These are phyloP conservation scores for Botrytis fragariae DNA, from an alignment of 2,329 filamentous ascomycete species.

Conservation along the genomic window DNA sequence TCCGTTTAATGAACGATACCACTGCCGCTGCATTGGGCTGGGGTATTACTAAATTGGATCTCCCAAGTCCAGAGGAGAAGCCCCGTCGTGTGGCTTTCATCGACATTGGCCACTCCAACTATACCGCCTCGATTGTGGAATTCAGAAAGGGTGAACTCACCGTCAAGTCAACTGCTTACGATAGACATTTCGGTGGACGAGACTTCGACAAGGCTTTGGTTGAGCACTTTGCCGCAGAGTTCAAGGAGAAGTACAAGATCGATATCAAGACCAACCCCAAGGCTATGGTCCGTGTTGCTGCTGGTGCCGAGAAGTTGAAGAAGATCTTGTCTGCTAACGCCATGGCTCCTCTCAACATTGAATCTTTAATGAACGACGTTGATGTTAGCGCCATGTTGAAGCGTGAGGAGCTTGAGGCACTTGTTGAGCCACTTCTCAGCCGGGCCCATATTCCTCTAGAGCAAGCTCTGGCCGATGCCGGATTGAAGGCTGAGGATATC, in stretches of 20 bases:
- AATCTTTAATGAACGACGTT: constrained; percentile 97
- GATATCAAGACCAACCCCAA: constrained; percentile 90
- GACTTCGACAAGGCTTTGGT: constrained; percentile 95
- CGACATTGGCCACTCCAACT: constrained; percentile 96
- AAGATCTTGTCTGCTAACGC: constrained; percentile 97
- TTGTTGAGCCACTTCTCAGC: constrained; percentile 79
- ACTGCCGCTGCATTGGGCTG: constrained; percentile 94
- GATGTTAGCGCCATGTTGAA: constrained; percentile 88
- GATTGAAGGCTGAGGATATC: constrained; percentile 87
- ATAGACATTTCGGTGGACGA: constrained; percentile 94
- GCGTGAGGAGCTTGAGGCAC: constrained; percentile 87
- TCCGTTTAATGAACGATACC: constrained; percentile 96
- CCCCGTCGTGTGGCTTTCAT: constrained; percentile 87
- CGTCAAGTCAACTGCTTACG: constrained; percentile 88
- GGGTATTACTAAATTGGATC: constrained; percentile 96
- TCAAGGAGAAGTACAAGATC: constrained; percentile 97
- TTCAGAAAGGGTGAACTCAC: constrained; percentile 95
- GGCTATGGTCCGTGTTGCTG: constrained; percentile 80
- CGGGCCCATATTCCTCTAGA: constrained; percentile 74
- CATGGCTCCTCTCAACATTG: constrained; percentile 88
- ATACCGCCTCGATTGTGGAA: constrained; percentile 90
- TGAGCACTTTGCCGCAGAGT: constrained; percentile 92
- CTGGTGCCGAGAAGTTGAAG: constrained; percentile 95
- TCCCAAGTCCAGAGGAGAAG: constrained; percentile 85
- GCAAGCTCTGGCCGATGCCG: constrained; percentile 90